phyloP scores from a whole-genome alignment of 805 yeast species.

The Cyberlindnera galapagoensis region DNA sequence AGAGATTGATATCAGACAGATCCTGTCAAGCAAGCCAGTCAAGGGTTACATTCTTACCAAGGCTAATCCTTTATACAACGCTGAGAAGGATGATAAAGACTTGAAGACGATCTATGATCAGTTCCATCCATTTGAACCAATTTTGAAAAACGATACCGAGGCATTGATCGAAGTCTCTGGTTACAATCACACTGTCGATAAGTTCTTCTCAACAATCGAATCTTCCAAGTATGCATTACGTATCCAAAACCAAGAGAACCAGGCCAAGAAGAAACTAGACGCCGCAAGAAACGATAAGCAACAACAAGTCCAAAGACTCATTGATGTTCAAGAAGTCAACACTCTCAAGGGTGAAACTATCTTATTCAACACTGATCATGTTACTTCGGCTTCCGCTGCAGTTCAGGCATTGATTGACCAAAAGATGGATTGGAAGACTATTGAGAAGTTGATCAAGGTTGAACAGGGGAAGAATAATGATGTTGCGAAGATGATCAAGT shows the following conservation, averaged over 20 bases:
- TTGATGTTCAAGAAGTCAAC: constrained; percentile 56
- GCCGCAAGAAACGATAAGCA: constrained; percentile 70
- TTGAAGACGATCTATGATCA: constrained; percentile 52
- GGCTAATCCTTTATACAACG: constrained; percentile 44
- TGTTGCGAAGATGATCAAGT: constrained; percentile 53
- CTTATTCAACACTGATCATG: constrained; percentile 58
- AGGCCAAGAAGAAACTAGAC: constrained; percentile 67
- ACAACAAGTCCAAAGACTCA: constrained; percentile 59
- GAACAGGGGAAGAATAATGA: constrained; percentile 63
- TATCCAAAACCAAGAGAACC: constrained; percentile 69
- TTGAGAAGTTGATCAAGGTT: constrained; percentile 63
- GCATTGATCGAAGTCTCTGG: constrained; percentile 46
- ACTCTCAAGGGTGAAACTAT: constrained; percentile 68
- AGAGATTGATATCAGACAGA: constrained; percentile 33
- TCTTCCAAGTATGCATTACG: constrained; percentile 69
- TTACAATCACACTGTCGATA: constrained; percentile 77
- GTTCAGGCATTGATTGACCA: constrained; percentile 66
- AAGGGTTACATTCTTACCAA: constrained; percentile 62
- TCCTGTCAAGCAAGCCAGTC: constrained; percentile 31
- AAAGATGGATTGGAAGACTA: constrained; percentile 92
- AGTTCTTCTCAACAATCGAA: constrained; percentile 79
- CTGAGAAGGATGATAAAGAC: constrained; percentile 34
- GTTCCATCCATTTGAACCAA: constrained; percentile 63
- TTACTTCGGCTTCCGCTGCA: constrained; percentile 63
- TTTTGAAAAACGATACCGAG: constrained; percentile 29